Evolutionary conservation across 2,329 filamentous ascomycete genomes (phyloP), one percentile per base, ranked within the genome.

Genomic region (Colletotrichum graminicola): DNA sequence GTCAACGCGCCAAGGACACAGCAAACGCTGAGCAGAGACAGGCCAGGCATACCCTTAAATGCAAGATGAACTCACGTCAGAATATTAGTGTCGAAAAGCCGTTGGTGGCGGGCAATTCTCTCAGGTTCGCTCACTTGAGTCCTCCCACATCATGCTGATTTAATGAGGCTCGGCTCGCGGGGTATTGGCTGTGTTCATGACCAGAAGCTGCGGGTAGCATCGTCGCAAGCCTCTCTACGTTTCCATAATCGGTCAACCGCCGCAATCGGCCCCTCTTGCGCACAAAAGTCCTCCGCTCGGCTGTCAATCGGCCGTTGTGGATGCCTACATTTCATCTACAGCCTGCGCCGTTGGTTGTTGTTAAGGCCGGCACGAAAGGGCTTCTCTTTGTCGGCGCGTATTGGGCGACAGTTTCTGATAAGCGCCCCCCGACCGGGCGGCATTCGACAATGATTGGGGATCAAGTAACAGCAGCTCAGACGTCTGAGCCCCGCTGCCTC

Each of bases 341-440:
- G 2, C 49, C 51, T 54, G 51, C 51, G 26, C 7, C 11, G n/a
- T 39, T 56, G 21, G 11, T 34, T n/a, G 3, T 12, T 11, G 11
- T 18, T 23, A 36, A n/a, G 34, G 54, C 54, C 21, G 11, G n/a
- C n/a, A n/a, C n/a, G n/a, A n/a, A 39, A 7, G n/a, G 5, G 2
- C 1, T 21, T 29, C 3, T 5, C n/a, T 16, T 49, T 16, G 32
- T 5, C 36, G 34, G 67, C 64, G 68, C 51, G 41, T 62, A 67
- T 26, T 55, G 32, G 62, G 32, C 72, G 86, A 84, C 55, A 39
- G 23, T 54, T 62, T 71, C 67, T 59, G 63, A 63, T 73, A 73
- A 61, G 71, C 71, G 71, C 71, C 60, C 11, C 26, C n/a, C 45
- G 29, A 4, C n/a, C n/a, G 54, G 67, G 67, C 41, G 54, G 47